These are phyloP conservation scores for Plasmodium gonderi DNA, from an alignment of 169 alveolate species.

Conservation along the genomic window DNA sequence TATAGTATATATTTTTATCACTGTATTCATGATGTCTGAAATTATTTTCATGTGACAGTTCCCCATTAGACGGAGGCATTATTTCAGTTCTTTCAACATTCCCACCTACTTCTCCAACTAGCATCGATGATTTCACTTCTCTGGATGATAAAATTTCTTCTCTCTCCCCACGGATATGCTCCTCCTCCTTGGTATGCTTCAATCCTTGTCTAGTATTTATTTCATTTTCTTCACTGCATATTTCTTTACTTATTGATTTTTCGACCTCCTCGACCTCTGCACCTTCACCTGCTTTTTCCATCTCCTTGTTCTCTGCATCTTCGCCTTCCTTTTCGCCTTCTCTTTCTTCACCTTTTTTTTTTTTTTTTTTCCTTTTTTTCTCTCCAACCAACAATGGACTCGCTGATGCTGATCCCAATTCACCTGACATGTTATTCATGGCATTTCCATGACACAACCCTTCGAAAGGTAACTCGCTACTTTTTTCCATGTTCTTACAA, in stretches of 20 bases:
- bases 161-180: neutral
- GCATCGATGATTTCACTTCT: neutral
- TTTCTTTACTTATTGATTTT: neutral
- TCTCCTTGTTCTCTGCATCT: neutral
- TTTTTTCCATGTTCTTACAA: neutral
- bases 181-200: slow-evolving; percentile 1
- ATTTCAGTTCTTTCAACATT: neutral
- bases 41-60: neutral
- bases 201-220: too few relatives aligned
- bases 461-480: neutral
- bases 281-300: neutral
- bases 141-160: neutral
- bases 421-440: neutral
- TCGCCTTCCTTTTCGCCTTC: neutral
- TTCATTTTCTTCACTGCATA: neutral
- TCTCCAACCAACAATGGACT: neutral
- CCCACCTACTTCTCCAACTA: neutral
- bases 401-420: too few relatives aligned
- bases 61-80: neutral
- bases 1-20: neutral
- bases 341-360: neutral
- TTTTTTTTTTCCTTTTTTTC: neutral
- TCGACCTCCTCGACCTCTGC: neutral
- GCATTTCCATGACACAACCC: neutral
- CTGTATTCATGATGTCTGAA: neutral